These are phyloP conservation scores for Citrus glauca DNA, from an alignment of 345 rosid genomes.

Conservation along the genomic window DNA sequence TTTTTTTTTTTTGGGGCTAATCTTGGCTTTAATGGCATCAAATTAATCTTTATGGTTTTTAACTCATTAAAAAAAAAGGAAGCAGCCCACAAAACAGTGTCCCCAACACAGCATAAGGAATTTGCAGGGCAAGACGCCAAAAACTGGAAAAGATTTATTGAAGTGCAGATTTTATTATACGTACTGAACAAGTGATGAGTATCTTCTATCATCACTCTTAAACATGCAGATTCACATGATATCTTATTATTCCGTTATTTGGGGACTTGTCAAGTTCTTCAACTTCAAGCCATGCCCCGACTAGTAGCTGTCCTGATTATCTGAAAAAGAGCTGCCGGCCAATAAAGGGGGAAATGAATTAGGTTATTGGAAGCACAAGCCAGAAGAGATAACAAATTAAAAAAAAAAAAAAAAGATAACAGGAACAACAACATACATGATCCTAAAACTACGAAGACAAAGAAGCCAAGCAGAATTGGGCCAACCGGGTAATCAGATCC, in stretches of 20 bases:
- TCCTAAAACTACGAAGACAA: conserved; percentile 37
- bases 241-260: background rate
- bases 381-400: background rate
- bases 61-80: too few species aligned
- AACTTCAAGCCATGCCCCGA: conserved; percentile 19
- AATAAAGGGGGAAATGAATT: background rate
- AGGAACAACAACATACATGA: conserved; percentile 22
- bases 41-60: background rate
- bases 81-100: background rate
- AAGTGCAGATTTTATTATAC: background rate
- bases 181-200: background rate
- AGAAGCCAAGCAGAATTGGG: conserved; percentile 32
- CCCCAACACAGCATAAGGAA: background rate
- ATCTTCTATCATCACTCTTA: background rate
- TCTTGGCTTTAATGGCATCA: background rate
- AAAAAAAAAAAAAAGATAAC: background rate
- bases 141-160: background rate
- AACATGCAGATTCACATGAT: background rate
- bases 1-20: background rate
- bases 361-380: background rate
- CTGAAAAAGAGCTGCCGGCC: conserved; percentile 33
- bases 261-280: background rate
- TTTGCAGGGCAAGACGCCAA: background rate
- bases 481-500: conserved; percentile 34
- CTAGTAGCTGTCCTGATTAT: conserved; percentile 29